phyloP scores from a whole-genome alignment of 1,284 basidiomycete genomes.

The Pascua sp. region DNA sequence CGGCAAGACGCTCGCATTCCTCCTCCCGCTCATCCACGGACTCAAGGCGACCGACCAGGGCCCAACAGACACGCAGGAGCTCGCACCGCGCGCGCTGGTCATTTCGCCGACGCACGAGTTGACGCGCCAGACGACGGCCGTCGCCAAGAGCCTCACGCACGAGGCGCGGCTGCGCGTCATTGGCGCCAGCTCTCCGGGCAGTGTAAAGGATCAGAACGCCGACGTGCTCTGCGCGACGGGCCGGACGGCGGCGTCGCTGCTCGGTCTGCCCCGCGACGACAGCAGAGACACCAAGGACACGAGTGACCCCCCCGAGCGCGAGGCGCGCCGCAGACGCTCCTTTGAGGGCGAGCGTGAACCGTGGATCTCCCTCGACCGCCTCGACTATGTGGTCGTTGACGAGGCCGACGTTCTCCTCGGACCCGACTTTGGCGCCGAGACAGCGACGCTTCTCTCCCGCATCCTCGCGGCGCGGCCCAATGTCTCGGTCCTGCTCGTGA shows the following conservation, averaged over 20 bases:
- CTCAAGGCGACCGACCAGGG: conserved; percentile 58
- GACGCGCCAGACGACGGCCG: conserved; percentile 67
- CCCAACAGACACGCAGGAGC: background rate
- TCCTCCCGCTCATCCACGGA: conserved; percentile 72
- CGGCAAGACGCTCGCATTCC: conserved; percentile 84
- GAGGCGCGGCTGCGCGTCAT: conserved; percentile 67
- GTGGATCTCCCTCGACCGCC: conserved; percentile 16
- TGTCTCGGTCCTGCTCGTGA: conserved; percentile 64
- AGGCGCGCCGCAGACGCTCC: background rate
- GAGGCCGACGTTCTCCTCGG: conserved; percentile 88
- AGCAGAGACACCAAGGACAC: conserved; percentile 1
- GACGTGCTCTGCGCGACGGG: conserved; percentile 77
- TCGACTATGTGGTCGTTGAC: conserved; percentile 83
- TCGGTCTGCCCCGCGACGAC: conserved; percentile 77
- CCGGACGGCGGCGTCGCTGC: conserved; percentile 70
- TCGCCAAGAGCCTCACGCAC: conserved; percentile 71
- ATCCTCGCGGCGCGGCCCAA: conserved; percentile 51
- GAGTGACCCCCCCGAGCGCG: background rate
- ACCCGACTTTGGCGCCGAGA: conserved; percentile 71
- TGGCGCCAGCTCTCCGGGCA: conserved; percentile 58
- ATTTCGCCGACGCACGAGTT: conserved; percentile 85
- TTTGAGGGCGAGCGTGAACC: background rate
- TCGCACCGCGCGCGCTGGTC: conserved; percentile 66
- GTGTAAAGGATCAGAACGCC: conserved; percentile 19
- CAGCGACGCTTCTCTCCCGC: conserved; percentile 59